Base-by-base conservation (phyloP, 352 stramenopile species). In the Phytophthora palmivora region DNA sequence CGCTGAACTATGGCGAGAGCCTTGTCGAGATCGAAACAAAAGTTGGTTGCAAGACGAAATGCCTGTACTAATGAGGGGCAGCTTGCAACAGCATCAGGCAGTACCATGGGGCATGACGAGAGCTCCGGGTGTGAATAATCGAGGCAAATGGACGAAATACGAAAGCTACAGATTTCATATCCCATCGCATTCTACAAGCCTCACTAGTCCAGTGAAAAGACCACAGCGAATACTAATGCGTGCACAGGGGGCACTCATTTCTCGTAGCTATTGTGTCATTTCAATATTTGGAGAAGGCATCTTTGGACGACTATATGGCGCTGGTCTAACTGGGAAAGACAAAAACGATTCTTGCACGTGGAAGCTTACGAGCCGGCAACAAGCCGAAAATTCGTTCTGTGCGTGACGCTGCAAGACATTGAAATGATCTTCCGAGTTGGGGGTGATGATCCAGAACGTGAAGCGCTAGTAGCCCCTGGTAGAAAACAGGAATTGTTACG, bases 21-120 rank as follows among this genome's bases (percentile, higher is more conserved):
- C 82, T 10, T 34, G 88, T 6, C 74, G 80, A 10, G 78, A 89
- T 45, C 78, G 82, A 8, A 56, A 86, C 64, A 92, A 89, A 50
- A 28, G 72, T 15, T 92, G 80, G 80, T 41, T 60, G 9, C 48
- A 64, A 2, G 76, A 92, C 32, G 82, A 92, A 47, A 53, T 92
- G n/a, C 46, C 58, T 0, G 32, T 75, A 8, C 63, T 88, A n/a
- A 41, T 87, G 8, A 38, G 46, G 2, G 51, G 41, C 18, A 28
- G 36, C 12, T 22, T 37, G 12, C 43, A 58, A 26, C 24, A 28
- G 24, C 24, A 6, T 28, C 24, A 28, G 24, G 4, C 33, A 24
- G 21, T 39, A 26, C 21, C 18, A 6, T 63, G 57, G 49, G 62
- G 65, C 8, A 91, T 91, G 82, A 89, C 68, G 4, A 56, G 63